phyloP scores from a whole-genome alignment of 495 filamentous ascomycete species.

The Aspergillus homomorphus region DNA sequence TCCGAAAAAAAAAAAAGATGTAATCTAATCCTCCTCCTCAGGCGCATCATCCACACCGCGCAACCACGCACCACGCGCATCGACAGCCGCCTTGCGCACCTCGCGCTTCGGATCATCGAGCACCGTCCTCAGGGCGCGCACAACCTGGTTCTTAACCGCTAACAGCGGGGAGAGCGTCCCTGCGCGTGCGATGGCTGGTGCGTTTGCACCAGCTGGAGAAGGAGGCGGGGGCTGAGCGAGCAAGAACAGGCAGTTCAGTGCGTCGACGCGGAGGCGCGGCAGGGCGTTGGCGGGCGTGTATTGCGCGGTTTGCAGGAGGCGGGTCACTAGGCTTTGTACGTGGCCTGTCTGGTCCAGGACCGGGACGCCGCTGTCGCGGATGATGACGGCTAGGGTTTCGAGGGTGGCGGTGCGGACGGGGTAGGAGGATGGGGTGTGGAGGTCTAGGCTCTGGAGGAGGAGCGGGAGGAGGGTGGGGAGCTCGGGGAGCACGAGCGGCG shows the following conservation, averaged over 20 bases:
- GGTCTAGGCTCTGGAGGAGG: constrained; percentile 69
- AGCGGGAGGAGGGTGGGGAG: constrained; percentile 60
- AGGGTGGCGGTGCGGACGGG: constrained; percentile 63
- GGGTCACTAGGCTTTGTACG: constrained; percentile 54
- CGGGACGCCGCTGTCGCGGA: constrained; percentile 53
- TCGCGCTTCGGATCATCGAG: constrained; percentile 67
- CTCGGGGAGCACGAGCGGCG: constrained; percentile 56
- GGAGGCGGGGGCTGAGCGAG: constrained; percentile 42
- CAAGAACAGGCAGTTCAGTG: constrained; percentile 54
- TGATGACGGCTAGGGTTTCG: constrained; percentile 55
- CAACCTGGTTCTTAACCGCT: constrained; percentile 54
- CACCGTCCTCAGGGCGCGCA: constrained; percentile 49
- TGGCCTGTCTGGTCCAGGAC: constrained; percentile 56
- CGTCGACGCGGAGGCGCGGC: constrained; percentile 47
- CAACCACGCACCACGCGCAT: constrained; percentile 64
- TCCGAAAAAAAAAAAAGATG: too few species aligned
- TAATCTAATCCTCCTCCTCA: constrained; percentile 53
- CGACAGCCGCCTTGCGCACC: constrained; percentile 67
- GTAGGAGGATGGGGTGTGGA: constrained; percentile 46
- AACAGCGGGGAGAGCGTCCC: constrained; percentile 48
- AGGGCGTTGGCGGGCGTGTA: constrained; percentile 10
- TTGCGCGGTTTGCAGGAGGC: constrained; percentile 52
- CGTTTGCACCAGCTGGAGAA: constrained; percentile 12
- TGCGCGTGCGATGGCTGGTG: constrained; percentile 31
- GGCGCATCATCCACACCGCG: constrained; percentile 58